Conservation (phyloP, 1,139 yeast genomes). For the Chernovozyma aurita region DNA sequence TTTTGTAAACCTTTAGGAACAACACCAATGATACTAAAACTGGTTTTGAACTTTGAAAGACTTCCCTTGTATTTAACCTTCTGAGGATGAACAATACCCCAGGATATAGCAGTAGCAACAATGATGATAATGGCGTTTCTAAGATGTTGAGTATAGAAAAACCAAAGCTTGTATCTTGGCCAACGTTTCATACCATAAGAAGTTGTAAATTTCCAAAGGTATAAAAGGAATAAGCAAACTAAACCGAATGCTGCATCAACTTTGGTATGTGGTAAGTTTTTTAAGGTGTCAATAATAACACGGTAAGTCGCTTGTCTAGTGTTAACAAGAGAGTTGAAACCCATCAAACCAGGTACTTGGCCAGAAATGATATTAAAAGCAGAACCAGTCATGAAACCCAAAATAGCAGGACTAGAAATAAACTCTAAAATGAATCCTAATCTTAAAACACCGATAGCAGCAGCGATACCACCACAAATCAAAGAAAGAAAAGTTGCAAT, state of each 20-base stretch:
- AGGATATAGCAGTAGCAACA: slow-evolving; percentile 70
- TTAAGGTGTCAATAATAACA: slow-evolving; percentile 69
- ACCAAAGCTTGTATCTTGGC: slow-evolving; percentile 52
- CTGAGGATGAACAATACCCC: slow-evolving; percentile 44
- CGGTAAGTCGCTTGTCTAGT: slow-evolving; percentile 67
- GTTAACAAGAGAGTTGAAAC: slow-evolving; percentile 60
- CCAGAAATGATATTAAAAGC: slow-evolving; percentile 80
- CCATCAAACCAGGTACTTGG: slow-evolving; percentile 86
- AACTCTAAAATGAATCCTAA: slow-evolving; percentile 86
- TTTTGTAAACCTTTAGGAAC: slow-evolving; percentile 81
- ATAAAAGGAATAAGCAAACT: slow-evolving; percentile 64
- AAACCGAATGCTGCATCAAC: slow-evolving; percentile 89
- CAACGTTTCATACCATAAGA: slow-evolving; percentile 60
- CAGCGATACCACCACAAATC: slow-evolving; percentile 79
- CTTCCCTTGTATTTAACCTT: slow-evolving; percentile 16
- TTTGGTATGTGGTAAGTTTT: slow-evolving; percentile 62
- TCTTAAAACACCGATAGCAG: slow-evolving; percentile 77
- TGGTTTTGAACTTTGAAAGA: slow-evolving; percentile 27
- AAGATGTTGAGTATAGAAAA: slow-evolving; percentile 70
- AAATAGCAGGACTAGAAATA: slow-evolving; percentile 86
- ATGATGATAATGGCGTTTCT: slow-evolving; percentile 81
- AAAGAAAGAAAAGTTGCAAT: slow-evolving; percentile 80
- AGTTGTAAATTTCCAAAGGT: slow-evolving; percentile 56
- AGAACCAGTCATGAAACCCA: slow-evolving; percentile 95
- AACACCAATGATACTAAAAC: slow-evolving; percentile 63